Evolutionary conservation across 768 basidiomycete genomes (phyloP), one percentile per base, ranked within the genome.

Genomic region (Boletales sp.): DNA sequence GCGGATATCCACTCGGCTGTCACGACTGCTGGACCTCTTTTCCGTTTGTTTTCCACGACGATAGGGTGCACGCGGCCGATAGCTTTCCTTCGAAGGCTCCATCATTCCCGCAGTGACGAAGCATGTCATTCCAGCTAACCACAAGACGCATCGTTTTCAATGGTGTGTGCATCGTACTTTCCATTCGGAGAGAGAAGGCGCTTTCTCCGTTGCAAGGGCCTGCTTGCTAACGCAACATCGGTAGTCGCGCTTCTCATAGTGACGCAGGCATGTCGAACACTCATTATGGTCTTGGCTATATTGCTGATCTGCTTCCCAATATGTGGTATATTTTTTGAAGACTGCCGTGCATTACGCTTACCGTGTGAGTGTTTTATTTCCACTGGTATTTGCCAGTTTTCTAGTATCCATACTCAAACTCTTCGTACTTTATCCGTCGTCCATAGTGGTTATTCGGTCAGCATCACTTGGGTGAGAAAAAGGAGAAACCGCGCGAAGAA

Each of bases 271-370:
- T 47, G 78, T 56, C 8, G 8, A 35, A 19, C 3, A 59, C 8
- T 41, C 17, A 15, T 19, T 24, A n/a, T 24, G 18, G 12, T 17
- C 5, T 13, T 18, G 15, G 32, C 13, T 15, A 13, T 8, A 12
- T 12, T 36, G 8, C 42, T 48, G 51, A 60, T 45, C 44, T 12
- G 10, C 39, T 43, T 34, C 24, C 11, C 14, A 31, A 51, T 24
- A 21, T 35, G 41, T 35, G 32, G 10, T 15, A 4, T 43, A 34
- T 45, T 60, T 42, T 19, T 10, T 24, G 52, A 79, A 91, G 88
- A 84, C 83, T 69, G 89, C 87, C 31, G 69, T 84, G 54, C 90
- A 84, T 65, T 90, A 89, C 65, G 84, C 87, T 29, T 72, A 89
- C 52, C 75, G 79, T 62, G 87, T 87, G 53, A 59, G 83, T 72